Conservation (phyloP, 2,329 filamentous ascomycete genomes). For the Clarireedia sp. region DNA sequence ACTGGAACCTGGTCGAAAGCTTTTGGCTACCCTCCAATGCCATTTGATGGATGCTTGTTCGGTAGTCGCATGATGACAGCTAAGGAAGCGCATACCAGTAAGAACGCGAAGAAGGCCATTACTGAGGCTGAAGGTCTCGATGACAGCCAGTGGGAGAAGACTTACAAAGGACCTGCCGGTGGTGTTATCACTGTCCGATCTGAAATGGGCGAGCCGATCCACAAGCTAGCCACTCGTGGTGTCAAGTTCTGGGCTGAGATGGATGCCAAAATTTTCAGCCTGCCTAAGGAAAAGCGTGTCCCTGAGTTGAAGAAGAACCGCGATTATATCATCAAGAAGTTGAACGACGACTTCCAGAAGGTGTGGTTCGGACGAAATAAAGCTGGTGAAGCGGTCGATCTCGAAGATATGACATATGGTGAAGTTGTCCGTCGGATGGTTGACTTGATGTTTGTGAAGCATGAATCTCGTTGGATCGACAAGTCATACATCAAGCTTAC, state of each 20-base stretch:
- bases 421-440: conserved; percentile 83
- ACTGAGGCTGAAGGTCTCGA: conserved; percentile 76
- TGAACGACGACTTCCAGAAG: conserved; percentile 95
- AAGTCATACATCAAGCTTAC: conserved; percentile 73
- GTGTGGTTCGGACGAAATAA: conserved; percentile 91
- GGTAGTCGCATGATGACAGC: conserved; percentile 93
- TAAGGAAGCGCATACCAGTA: conserved; percentile 84
- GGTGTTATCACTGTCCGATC: conserved; percentile 95
- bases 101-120: conserved; percentile 82
- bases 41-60: conserved; percentile 85
- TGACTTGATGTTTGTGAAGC: conserved; percentile 84
- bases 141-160: conserved; percentile 82
- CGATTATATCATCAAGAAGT: conserved; percentile 87
- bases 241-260: conserved; percentile 97
- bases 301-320: conserved; percentile 81
- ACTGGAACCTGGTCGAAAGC: conserved; percentile 82
- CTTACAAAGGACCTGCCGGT: conserved; percentile 83
- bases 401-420: conserved; percentile 93
- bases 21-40: conserved; percentile 86
- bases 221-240: conserved; percentile 95
- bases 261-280: conserved; percentile 95
- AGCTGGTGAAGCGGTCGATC: conserved; percentile 70
- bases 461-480: conserved; percentile 88
- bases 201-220: conserved; percentile 99
- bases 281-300: conserved; percentile 85